Percentiles rank a stretch among this genome's conserved stretches.
These are phyloP conservation scores for Russula vinacea DNA, from an alignment of 768 basidiomycete species.

Conservation along the genomic window DNA sequence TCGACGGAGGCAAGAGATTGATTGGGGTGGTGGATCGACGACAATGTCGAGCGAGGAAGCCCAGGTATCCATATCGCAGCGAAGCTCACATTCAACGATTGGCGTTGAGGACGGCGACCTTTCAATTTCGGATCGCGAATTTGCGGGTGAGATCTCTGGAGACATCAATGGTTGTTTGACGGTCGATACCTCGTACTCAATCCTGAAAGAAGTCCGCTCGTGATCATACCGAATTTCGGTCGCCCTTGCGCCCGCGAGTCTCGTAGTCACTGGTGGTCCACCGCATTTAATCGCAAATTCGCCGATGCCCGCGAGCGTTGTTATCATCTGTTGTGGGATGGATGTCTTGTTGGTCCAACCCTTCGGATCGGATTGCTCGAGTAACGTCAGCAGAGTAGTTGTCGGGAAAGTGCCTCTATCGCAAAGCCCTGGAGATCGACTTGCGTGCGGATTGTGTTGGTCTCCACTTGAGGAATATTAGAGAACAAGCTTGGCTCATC, in stretches of 20 bases:
- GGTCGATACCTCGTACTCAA: conserved; percentile 76
- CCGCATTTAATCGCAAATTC: conserved; percentile 96
- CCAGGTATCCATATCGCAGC: conserved; percentile 93
- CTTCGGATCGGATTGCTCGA: conserved; percentile 96
- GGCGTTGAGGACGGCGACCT: conserved; percentile 39
- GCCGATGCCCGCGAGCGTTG: conserved; percentile 83
- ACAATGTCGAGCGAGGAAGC: conserved; percentile 78
- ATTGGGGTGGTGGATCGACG: conserved; percentile 87
- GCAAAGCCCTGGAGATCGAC: conserved; percentile 99
- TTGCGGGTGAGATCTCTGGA: conserved; percentile 22
- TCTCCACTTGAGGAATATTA: conserved; percentile 59
- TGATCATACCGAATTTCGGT: conserved; percentile 81
- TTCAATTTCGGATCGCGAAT: conserved; percentile 25
- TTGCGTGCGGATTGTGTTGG: conserved; percentile 85
- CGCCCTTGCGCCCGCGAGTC: conserved; percentile 73
- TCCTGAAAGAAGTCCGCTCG: conserved; percentile 72
- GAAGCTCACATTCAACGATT: conserved; percentile 81
- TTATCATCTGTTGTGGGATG: conserved; percentile 93
- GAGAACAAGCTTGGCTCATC: conserved; percentile 89
- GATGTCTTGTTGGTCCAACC: conserved; percentile 95
- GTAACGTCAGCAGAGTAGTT: conserved; percentile 86
- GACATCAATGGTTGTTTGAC: conserved; percentile 41
- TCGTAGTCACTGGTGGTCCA: conserved; percentile 87
- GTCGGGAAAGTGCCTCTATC: conserved; percentile 94
- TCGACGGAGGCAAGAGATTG: conserved; percentile 76